Evolutionary conservation across 495 filamentous ascomycete species (phyloP), one percentile per base, ranked within the genome.

Genomic region (Lepidopterella palustris): DNA sequence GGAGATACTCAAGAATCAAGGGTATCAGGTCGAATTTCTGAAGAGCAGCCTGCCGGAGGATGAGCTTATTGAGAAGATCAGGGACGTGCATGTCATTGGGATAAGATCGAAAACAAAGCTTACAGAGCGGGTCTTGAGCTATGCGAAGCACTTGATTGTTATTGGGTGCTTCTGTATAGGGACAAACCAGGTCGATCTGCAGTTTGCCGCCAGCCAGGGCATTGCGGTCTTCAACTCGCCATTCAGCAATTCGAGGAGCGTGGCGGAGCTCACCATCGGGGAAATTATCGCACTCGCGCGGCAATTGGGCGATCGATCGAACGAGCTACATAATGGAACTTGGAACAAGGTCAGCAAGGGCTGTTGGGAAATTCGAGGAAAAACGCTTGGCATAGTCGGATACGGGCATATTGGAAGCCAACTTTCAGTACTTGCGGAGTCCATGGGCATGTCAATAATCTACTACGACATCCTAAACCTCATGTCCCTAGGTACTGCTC

Each of bases 161-260:
- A 85, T 97, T 60, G 95, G 95, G 45, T 97, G 95, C 75, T 99
- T 99, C 81, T 99, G 95, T 72, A 99, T 97, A 60, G 95, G 95
- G 50, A 99, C 95, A 54, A 97, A 97, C 78, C 95, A 97, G 71
- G 95, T 99, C 53, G 90, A 99, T 70, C 82, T 97, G 39, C 81
- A 91, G 58, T 95, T 88, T 77, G 93, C 95, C 15, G 91, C 95
- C 9, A 79, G 85, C 52, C 86, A 93, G 70, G 95, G 95, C 53
- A 92, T 97, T 74, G 89, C 90, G 11, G 95, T 99, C 53, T 99
- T 99, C 85, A 99, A 99, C 76, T 97, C 92, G 56, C 95, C 95
- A 0, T 97, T 97, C 72, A 91, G 89, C 75, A 97, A 99, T 75
- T 97, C 93, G 3, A 85, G 95, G 67, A 93, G 88, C 71, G 95